Percentiles rank a stretch among this genome's conserved stretches.
Conservation (phyloP, 2,329 filamentous ascomycete species). For the Talaromyces atroroseus region DNA sequence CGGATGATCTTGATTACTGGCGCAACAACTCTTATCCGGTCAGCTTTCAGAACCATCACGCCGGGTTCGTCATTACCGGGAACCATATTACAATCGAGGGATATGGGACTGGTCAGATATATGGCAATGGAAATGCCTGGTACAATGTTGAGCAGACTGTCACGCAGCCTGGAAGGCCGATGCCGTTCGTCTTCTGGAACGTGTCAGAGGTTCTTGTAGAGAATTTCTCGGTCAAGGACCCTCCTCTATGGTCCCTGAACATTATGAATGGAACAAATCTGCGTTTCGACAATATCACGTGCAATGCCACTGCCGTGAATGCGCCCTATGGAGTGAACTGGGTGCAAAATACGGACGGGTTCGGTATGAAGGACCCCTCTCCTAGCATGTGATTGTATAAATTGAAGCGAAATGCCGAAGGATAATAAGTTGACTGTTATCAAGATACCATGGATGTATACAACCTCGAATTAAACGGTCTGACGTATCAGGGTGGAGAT, state of each 20-base stretch:
- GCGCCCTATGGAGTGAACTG: constrained; percentile 50
- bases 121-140: constrained; percentile 53
- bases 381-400: not conserved
- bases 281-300: constrained; percentile 46
- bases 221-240: constrained; percentile 49
- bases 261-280: constrained; percentile 55
- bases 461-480: constrained; percentile 47
- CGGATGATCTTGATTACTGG: constrained; percentile 51
- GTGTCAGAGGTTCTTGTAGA: constrained; percentile 50
- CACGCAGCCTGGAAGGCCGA: constrained; percentile 49
- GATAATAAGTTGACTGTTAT: not conserved
- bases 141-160: constrained; percentile 45
- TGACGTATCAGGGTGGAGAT: constrained; percentile 54
- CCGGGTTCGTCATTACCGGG: constrained; percentile 49
- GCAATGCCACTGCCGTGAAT: constrained; percentile 47
- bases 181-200: constrained; percentile 57
- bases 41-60: constrained; percentile 52
- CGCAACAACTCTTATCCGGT: constrained; percentile 50
- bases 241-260: constrained; percentile 51
- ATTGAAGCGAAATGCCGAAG: not conserved
- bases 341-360: constrained; percentile 56
- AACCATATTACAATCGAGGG: constrained; percentile 49
- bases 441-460: constrained; percentile 51
- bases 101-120: constrained; percentile 48
- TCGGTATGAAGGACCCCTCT: constrained; percentile 26